Evolutionary conservation across 2,329 filamentous ascomycete species (phyloP), one percentile per base, ranked within the genome.

Genomic region (Aspergillus glaucus): DNA sequence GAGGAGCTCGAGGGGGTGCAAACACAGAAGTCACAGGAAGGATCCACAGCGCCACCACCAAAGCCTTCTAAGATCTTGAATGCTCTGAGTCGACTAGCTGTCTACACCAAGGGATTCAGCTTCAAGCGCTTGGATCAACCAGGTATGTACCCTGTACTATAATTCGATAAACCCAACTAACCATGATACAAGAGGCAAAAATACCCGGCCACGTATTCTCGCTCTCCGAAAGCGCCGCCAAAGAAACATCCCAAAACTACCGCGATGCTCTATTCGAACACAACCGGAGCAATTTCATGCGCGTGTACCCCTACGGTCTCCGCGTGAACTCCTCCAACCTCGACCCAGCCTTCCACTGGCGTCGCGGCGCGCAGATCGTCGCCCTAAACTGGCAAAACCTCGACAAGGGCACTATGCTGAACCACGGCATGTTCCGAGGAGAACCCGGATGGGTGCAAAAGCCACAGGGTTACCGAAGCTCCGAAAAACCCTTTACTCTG

Each of bases 331-430:
- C 88, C 0, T 93, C 88, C 1, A 97, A 96, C 63, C 76, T 94
- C 10, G 88, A 95, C 57, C 90, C 92, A 4, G 80, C 83, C 1
- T 78, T 85, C 3, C 93, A 91, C 68, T 96, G 91, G 91, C 80
- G 88, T 28, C 85, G 88, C 55, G 91, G 91, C 12, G 85, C 94
- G 3, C 91, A 96, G 68, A 85, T 96, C 58, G 89, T 94, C 1
- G 91, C 91, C 0, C 75, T 97, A 52, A 96, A 96, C 70, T 97
- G 91, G 88, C 91, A 97, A 68, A 85, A 84, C 52, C 84, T 87
- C 67, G 90, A 96, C 61, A 86, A 88, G 58, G 90, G 88, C 28
- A 94, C 94, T 85, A 96, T 96, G 92, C 79, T 95, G 12, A 96
- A 96, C 63, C 85, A 93, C 62, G 91, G 82, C 58, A 93, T 95